These are phyloP conservation scores for Nicotiana knightiana DNA, from an alignment of 257 asterid species.

Conservation along the genomic window DNA sequence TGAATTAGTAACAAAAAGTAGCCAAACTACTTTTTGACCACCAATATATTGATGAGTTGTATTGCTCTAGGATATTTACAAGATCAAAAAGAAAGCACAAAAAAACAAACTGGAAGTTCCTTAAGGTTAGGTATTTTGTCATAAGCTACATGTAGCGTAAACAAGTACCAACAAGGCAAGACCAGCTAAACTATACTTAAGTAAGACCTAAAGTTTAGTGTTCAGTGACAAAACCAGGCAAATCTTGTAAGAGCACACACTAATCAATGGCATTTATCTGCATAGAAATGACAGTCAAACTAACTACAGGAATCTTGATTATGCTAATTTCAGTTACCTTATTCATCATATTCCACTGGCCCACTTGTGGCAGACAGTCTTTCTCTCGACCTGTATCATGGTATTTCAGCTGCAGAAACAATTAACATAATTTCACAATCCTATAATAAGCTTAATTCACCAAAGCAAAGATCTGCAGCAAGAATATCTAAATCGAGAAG, in stretches of 20 bases:
- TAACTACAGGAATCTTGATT: neutral
- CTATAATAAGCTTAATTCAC: neutral
- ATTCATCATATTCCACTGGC: constrained; percentile 99
- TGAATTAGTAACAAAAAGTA: neutral
- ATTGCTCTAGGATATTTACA: neutral
- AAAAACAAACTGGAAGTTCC: neutral
- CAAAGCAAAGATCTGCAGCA: neutral
- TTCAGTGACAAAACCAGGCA: neutral
- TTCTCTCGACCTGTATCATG: constrained; percentile 95
- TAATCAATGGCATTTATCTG: neutral
- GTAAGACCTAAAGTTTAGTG: neutral
- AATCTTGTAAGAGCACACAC: neutral
- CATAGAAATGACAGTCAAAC: neutral
- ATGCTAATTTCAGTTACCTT: constrained; percentile 40
- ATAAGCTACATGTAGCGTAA: neutral
- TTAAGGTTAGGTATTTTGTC: neutral
- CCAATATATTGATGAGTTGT: neutral
- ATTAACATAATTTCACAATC: neutral
- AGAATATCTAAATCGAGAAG: neutral
- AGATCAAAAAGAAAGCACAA: neutral
- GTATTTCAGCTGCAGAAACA: constrained; percentile 72
- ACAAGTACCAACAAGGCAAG: neutral
- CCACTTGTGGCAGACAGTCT: constrained; percentile 91
- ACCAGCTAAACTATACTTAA: neutral
- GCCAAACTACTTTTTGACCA: neutral